Evolutionary conservation across 768 basidiomycete species (phyloP), one percentile per base, ranked within the genome.

Genomic region (Hygrophoropsis aurantiaca): DNA sequence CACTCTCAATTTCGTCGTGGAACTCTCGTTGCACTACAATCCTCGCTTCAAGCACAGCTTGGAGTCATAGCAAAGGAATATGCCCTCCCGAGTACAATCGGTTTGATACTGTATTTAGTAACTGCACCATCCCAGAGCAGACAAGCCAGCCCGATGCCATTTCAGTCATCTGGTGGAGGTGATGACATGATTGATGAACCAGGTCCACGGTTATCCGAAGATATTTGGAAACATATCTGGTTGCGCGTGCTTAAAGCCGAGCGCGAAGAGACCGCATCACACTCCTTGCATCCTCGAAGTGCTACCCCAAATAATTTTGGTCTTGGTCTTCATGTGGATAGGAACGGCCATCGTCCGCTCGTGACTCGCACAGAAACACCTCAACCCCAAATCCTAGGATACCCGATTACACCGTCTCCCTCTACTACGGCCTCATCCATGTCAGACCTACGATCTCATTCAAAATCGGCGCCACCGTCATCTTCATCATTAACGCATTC

Each of bases 21-120:
- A 7, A 84, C 82, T n/a, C 75, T 98, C 11, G 80, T 97, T 4
- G 87, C 94, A 0, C 74, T 98, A 0, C 82, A 94, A 60, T 74
- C 93, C 5, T 90, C 86, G 0, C 70, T 98, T 1, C 85, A 90
- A 34, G 78, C 84, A 1, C 94, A 97, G 62, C 70, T 97, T 9
- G 74, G 75, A 18, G 88, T 91, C 6, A 97, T 98, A 42, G 93
- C 94, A 11, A 85, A 85, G 66, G 94, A 97, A 67, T 98, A 94
- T 59, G 89, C 90, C 3, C 73, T 98, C 15, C 94, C 94, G 1
- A 91, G 86, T 55, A 90, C 89, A 0, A 67, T 79, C 11, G 94
- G 94, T 5, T 68, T 97, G 39, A 73, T 90, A 35, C 74, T 97
- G 2, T 97, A 94, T 65, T 80, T 97, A 38, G 78, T 90, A 36